A percentile compares a stretch with the other conserved stretches of the same genome.
Evolutionary conservation across 2,329 filamentous ascomycete species (phyloP).

Genomic region (Exophiala aquamarina): DNA sequence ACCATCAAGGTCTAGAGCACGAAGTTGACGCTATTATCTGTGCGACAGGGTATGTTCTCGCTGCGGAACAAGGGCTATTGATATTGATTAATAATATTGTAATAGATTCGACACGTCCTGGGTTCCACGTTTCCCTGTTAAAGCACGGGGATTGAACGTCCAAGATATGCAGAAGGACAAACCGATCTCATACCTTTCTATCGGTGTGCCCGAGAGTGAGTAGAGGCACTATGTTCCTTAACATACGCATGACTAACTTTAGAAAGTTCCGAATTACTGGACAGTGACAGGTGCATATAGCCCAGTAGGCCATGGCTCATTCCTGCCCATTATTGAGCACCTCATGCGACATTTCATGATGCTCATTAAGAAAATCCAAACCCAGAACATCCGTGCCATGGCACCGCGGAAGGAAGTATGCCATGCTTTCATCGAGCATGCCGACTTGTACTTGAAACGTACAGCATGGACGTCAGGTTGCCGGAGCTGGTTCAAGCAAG

Average conservation of each 20-base stretch:
- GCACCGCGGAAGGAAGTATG: conserved; percentile 26
- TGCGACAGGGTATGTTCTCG: conserved; percentile 16
- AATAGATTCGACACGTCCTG: conserved; percentile 20
- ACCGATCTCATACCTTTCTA: conserved; percentile 20
- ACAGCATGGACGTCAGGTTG: conserved; percentile 13
- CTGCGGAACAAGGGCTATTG: too few species aligned
- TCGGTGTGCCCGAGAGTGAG: conserved; percentile 18
- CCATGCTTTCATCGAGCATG: conserved; percentile 37
- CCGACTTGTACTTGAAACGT: conserved; percentile 39
- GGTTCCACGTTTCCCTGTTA: conserved; percentile 20
- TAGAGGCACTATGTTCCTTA: too few species aligned
- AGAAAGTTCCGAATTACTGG: conserved; percentile 31
- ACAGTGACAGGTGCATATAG: conserved; percentile 28
- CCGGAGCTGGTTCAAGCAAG: conserved; percentile 21
- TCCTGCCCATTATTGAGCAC: conserved; percentile 29
- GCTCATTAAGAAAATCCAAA: conserved; percentile 28
- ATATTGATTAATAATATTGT: background rate
- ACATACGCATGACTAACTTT: background rate
- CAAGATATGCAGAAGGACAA: conserved; percentile 12
- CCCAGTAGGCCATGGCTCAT: conserved; percentile 29
- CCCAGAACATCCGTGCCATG: conserved; percentile 20
- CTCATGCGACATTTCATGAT: conserved; percentile 24
- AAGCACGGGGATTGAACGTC: conserved; percentile 12
- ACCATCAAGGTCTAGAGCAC: conserved; percentile 25
- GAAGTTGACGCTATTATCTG: conserved; percentile 25